Evolutionary conservation across 148 eudicot species (phyloP).

Genomic region (Selenicereus undatus): DNA sequence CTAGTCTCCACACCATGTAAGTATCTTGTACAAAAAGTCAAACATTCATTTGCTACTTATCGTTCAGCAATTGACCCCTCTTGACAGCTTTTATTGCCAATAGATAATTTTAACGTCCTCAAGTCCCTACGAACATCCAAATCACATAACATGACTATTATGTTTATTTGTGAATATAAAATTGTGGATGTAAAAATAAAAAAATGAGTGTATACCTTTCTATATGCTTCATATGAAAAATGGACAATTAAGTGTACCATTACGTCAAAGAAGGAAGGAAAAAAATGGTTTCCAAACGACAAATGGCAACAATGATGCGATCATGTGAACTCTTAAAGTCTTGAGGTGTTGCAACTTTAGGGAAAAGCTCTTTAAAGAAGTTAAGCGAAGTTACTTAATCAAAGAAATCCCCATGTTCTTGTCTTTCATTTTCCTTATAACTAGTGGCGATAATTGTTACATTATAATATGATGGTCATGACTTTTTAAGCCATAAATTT

Average conservation of each 20-base stretch:
- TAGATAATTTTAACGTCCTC: neutral
- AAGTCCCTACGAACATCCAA: neutral
- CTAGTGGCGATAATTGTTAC: neutral
- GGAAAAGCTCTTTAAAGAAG: neutral
- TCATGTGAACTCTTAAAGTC: too few species aligned
- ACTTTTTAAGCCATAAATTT: too few species aligned
- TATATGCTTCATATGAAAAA: neutral
- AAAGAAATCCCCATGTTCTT: neutral
- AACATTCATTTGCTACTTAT: neutral
- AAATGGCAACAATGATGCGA: neutral
- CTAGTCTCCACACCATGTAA: too few species aligned
- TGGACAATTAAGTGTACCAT: neutral
- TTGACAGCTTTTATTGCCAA: neutral
- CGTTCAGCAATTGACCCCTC: neutral
- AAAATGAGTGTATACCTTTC: neutral
- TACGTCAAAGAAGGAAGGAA: neutral
- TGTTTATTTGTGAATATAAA: too few species aligned
- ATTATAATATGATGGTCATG: neutral
- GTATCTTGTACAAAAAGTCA: neutral
- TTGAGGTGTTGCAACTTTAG: neutral
- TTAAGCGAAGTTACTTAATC: constrained; percentile 8
- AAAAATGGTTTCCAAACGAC: neutral
- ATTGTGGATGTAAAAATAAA: too few species aligned
- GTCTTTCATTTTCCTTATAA: constrained; percentile 3
- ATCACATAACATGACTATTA: too few species aligned